Evolutionary conservation across 768 basidiomycete genomes (phyloP).

Genomic region (Suillus decipiens): DNA sequence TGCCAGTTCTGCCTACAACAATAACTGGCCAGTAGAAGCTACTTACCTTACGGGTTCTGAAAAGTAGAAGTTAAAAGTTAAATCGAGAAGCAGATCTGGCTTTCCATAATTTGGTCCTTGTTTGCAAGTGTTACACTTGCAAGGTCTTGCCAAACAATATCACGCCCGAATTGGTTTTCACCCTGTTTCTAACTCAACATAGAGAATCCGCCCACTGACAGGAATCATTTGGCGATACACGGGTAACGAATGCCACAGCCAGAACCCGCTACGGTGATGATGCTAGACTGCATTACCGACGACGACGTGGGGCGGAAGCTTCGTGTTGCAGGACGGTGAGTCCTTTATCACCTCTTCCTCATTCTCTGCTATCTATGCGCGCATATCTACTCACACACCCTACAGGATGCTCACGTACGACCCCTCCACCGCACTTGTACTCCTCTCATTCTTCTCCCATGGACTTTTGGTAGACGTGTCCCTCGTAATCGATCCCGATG

Average conservation of each 20-base stretch:
- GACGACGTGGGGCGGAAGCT: slow-evolving; percentile 51
- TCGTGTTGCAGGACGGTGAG: slow-evolving; percentile 61
- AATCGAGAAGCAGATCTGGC: too few relatives aligned
- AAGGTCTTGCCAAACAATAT: slow-evolving; percentile 5
- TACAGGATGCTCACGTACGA: slow-evolving; percentile 62
- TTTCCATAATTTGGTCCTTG: neutral
- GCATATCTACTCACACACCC: slow-evolving; percentile 8
- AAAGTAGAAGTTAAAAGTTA: too few relatives aligned
- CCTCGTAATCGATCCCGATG: slow-evolving; percentile 45
- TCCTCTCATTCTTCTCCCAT: slow-evolving; percentile 51
- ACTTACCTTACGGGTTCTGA: too few relatives aligned
- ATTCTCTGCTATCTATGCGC: slow-evolving; percentile 14
- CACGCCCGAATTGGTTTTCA: neutral
- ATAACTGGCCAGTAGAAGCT: too few relatives aligned
- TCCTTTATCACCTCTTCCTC: slow-evolving; percentile 18
- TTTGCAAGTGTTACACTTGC: neutral
- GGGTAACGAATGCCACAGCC: slow-evolving; percentile 47
- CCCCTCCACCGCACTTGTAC: slow-evolving; percentile 42
- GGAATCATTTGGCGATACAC: neutral
- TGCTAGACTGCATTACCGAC: slow-evolving; percentile 42
- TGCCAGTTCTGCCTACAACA: too few relatives aligned
- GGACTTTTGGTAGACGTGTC: slow-evolving; percentile 59
- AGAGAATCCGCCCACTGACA: neutral
- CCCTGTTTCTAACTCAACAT: neutral
- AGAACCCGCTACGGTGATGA: slow-evolving; percentile 47